Evolutionary conservation across 164 flowering plant species (phyloP), one percentile per base, ranked within the genome.

Genomic region (Malania oleifera): DNA sequence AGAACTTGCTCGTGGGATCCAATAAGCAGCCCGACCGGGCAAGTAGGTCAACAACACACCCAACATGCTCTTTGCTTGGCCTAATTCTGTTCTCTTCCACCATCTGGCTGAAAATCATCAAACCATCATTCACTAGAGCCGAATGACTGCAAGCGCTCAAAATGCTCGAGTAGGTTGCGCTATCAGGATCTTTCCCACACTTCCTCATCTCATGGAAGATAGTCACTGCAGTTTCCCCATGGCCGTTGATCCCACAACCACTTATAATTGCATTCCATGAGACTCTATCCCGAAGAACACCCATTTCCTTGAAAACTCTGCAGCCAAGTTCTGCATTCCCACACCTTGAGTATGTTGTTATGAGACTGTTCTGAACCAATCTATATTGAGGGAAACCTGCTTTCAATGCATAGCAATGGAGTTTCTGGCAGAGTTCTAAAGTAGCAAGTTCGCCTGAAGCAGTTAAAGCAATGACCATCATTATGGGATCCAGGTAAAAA

Each of bases 71-170:
- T 26, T 56, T 48, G 26, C 56, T 53, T 2, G 65, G 77, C 18
- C n/a, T 43, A 38, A 70, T 59, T 52, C 39, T 65, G 34, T 66
- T 44, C 29, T 65, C 78, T 52, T 65, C 62, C 19, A 65, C 60
- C 70, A 77, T 73, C 35, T 58, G 49, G 18, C 47, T 28, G 54
- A 80, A 74, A 46, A 75, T 73, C 34, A 22, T 22, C 59, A 76
- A 54, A 15, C 77, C 84, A 27, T 75, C 79, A 26, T 62, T 63
- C 47, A 73, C 57, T 68, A 80, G 38, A 14, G 71, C 80, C 0
- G 75, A 62, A 67, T 80, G 81, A 54, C 73, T 70, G 60, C 81
- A 80, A 54, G 80, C 84, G 50, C 47, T 59, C 65, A 77, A 43
- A 18, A 77, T 54, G 50, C 64, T 54, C 31, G 67, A 58, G 39